Percentiles rank a stretch among this genome's conserved stretches.
Evolutionary conservation across 805 yeast genomes (phyloP).

Genomic region (Sugiyamaella chiloensis): DNA sequence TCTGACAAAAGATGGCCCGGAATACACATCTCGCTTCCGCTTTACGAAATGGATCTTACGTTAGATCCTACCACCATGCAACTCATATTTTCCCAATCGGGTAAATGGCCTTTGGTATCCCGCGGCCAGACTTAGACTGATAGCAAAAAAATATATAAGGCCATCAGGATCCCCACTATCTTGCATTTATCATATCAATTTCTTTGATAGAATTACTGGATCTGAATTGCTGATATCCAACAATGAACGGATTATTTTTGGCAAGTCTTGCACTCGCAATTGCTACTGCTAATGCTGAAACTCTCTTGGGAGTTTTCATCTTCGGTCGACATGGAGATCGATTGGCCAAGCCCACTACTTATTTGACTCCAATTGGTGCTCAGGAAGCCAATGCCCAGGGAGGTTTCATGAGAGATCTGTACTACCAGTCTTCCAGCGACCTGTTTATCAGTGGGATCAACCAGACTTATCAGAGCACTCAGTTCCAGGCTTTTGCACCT

Average conservation of each 20-base stretch:
- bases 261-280: conserved; percentile 6
- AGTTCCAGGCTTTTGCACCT: conserved; percentile 39
- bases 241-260: background rate
- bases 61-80: too few species aligned
- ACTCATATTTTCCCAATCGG: too few species aligned
- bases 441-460: conserved; percentile 26
- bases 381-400: conserved; percentile 39
- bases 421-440: conserved; percentile 37
- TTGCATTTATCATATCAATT: too few species aligned
- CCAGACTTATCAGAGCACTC: conserved; percentile 36
- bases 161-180: too few species aligned
- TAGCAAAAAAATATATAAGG: too few species aligned
- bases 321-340: conserved; percentile 52
- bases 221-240: too few species aligned
- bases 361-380: conserved; percentile 46
- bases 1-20: too few species aligned
- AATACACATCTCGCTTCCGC: too few species aligned
- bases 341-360: conserved; percentile 43
- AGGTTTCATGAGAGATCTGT: conserved; percentile 41
- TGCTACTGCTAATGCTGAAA: conserved; percentile 15
- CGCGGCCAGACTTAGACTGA: too few species aligned
- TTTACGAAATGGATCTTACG: too few species aligned
- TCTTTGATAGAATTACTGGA: too few species aligned
- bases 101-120: too few species aligned
- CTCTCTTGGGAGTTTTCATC: conserved; percentile 42